phyloP scores from a whole-genome alignment of 2,329 filamentous ascomycete genomes.

The Verticillium longisporum region DNA sequence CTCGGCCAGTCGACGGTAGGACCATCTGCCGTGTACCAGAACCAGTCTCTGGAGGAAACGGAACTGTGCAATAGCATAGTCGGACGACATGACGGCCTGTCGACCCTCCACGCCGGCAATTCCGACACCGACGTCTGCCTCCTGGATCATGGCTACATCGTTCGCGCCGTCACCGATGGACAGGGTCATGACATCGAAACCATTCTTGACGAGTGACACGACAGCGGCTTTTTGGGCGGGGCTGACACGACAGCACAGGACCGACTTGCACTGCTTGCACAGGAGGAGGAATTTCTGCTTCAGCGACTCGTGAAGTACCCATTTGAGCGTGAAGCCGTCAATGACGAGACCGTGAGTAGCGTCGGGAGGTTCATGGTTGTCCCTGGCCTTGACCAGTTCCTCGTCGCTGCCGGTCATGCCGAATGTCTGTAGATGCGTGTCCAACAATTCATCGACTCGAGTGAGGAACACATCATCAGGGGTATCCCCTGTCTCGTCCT shows the following conservation, averaged over 20 bases:
- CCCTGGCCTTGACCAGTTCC: slow-evolving; percentile 71
- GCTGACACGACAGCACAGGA: slow-evolving; percentile 94
- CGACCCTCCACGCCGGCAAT: slow-evolving; percentile 90
- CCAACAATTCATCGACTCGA: slow-evolving; percentile 62
- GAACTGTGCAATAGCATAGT: slow-evolving; percentile 94
- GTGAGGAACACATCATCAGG: slow-evolving; percentile 43
- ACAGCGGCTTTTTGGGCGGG: slow-evolving; percentile 97
- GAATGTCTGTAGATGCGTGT: slow-evolving; percentile 67
- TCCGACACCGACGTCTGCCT: slow-evolving; percentile 92
- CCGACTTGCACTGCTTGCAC: slow-evolving; percentile 95
- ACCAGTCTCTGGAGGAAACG: slow-evolving; percentile 78
- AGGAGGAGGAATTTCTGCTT: slow-evolving; percentile 91
- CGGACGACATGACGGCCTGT: slow-evolving; percentile 92
- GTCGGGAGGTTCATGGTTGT: slow-evolving; percentile 78
- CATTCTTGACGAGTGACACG: slow-evolving; percentile 89
- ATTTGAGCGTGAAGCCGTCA: slow-evolving; percentile 86
- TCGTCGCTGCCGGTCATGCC: slow-evolving; percentile 76
- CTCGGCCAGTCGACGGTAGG: slow-evolving; percentile 89
- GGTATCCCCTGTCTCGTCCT: slow-evolving; percentile 53
- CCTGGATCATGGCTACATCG: slow-evolving; percentile 96
- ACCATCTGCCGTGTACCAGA: slow-evolving; percentile 89
- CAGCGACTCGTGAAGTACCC: slow-evolving; percentile 73
- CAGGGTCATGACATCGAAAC: slow-evolving; percentile 91
- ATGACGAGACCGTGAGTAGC: slow-evolving; percentile 90
- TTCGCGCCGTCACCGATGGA: slow-evolving; percentile 92